Evolutionary conservation across 176 grass and related monocot species (phyloP).

Genomic region (Oropetium thomaeum): DNA sequence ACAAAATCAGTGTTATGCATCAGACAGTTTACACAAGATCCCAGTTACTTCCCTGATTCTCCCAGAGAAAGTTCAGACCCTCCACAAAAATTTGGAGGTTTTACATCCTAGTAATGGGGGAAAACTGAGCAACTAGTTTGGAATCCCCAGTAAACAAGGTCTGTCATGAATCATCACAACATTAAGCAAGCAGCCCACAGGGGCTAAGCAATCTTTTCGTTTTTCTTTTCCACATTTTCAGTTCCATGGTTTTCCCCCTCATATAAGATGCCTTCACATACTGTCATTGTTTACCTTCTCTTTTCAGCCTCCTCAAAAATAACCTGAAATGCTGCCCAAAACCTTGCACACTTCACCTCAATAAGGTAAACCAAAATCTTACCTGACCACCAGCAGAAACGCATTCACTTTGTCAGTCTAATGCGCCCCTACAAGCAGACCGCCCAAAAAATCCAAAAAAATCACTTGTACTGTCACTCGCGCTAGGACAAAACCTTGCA

Average conservation of each 20-base stretch:
- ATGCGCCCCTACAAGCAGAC: slow-evolving; percentile 27
- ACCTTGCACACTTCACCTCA: slow-evolving; percentile 13
- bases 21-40: background rate
- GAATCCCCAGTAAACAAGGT: background rate
- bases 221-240: background rate
- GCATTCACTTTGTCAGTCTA: slow-evolving; percentile 38
- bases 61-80: slow-evolving; percentile 40
- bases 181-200: slow-evolving; percentile 2
- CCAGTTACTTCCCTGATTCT: slow-evolving; percentile 16
- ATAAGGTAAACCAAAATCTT: slow-evolving; percentile 34
- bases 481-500: slow-evolving; percentile 46
- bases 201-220: background rate
- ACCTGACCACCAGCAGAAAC: slow-evolving; percentile 20
- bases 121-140: background rate
- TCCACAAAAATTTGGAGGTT: slow-evolving; percentile 50
- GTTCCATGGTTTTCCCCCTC: background rate
- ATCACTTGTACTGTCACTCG: slow-evolving; percentile 30
- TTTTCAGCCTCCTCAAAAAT: slow-evolving; percentile 22
- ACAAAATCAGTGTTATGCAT: background rate
- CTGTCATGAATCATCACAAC: background rate
- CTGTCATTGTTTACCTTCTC: background rate
- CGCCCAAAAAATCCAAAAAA: slow-evolving; percentile 36
- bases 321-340: slow-evolving; percentile 10
- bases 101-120: slow-evolving; percentile 32
- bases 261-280: background rate